Conservation (phyloP, 805 yeast species). For the Candida koratica region DNA sequence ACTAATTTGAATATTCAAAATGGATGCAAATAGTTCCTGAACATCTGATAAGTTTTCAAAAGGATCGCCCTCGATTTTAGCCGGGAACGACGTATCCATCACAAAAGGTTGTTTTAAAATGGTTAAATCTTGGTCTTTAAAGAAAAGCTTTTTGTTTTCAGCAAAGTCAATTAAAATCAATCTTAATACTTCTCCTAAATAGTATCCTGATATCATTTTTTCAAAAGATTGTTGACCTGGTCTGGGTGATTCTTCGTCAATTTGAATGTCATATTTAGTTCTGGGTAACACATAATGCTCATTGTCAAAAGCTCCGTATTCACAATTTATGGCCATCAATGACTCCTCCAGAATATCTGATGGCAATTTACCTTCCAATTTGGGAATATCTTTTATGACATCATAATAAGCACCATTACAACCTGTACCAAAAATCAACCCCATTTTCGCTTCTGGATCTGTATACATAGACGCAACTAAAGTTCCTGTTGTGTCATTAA, state of each 20-base stretch:
- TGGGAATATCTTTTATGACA: slow-evolving; percentile 64
- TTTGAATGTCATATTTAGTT: slow-evolving; percentile 76
- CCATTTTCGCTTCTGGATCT: slow-evolving; percentile 86
- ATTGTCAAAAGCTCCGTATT: slow-evolving; percentile 96
- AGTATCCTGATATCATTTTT: slow-evolving; percentile 96
- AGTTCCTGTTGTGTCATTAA: slow-evolving; percentile 97
- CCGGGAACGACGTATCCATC: slow-evolving; percentile 87
- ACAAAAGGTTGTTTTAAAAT: slow-evolving; percentile 61
- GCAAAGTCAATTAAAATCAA: slow-evolving; percentile 71
- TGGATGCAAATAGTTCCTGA: slow-evolving; percentile 56
- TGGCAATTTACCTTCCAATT: slow-evolving; percentile 67
- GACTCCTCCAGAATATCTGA: slow-evolving; percentile 59
- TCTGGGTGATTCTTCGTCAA: slow-evolving; percentile 86
- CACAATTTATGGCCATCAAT: slow-evolving; percentile 96
- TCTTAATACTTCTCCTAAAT: slow-evolving; percentile 88
- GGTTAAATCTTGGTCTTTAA: slow-evolving; percentile 63
- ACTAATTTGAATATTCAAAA: slow-evolving; percentile 63
- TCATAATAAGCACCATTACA: slow-evolving; percentile 97
- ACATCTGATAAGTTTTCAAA: slow-evolving; percentile 78
- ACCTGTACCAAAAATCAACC: slow-evolving; percentile 95
- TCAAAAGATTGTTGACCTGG: slow-evolving; percentile 95
- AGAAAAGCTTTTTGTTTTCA: slow-evolving; percentile 56
- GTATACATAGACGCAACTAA: slow-evolving; percentile 92
- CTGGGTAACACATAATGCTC: slow-evolving; percentile 82
- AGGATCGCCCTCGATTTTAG: slow-evolving; percentile 84